Base-by-base conservation (phyloP, 805 yeast species). In the Lipomyces kockii region DNA sequence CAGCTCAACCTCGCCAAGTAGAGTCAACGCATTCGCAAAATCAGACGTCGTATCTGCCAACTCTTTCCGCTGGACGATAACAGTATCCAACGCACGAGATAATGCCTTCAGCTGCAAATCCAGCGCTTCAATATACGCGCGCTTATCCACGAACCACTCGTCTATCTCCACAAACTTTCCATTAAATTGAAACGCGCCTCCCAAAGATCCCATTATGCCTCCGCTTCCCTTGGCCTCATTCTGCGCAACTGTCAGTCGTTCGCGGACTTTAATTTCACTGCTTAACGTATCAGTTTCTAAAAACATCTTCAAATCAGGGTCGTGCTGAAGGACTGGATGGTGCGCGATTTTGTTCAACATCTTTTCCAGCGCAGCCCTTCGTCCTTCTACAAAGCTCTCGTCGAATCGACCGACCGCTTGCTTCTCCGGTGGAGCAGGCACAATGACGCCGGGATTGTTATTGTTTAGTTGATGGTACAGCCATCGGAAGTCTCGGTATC, bases 341-440 rank as follows among this genome's bases (percentile, higher is more conserved):
- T 78, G 78, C 6, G 90, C 81, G n/a, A 91, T 88, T 75, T 89
- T 90, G 49, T 78, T 79, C 67, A 95, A 83, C 99, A 95, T 95
- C 73, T 83, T 87, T 76, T 94, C 97, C 75, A 95, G 82, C 4
- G 94, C 91, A 29, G 88, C 81, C 65, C 98, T 83, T 78, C 98
- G 85, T 71, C 87, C 87, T 77, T 95, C 98, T 61, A 95, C 87
- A 73, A 95, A 93, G 73, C 89, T 92, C 72, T 91, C 91, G 73
- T 92, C 92, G 78, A 95, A 92, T 69, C 97, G 84, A 3, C 98
- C 98, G 64, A 93, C 89, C 7, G 90, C 89, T 70, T 96, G 97
- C 77, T 95, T 97, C 67, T 91, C 97, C 0, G 98, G 93, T 3
- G 98, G 98, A 0, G 98, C 97, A 0, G 99, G 98, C 29, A 95